Percentiles rank a stretch among this genome's conserved stretches.
These are phyloP conservation scores for Peronospora farinosa DNA, from an alignment of 352 stramenopile species.

Conservation along the genomic window DNA sequence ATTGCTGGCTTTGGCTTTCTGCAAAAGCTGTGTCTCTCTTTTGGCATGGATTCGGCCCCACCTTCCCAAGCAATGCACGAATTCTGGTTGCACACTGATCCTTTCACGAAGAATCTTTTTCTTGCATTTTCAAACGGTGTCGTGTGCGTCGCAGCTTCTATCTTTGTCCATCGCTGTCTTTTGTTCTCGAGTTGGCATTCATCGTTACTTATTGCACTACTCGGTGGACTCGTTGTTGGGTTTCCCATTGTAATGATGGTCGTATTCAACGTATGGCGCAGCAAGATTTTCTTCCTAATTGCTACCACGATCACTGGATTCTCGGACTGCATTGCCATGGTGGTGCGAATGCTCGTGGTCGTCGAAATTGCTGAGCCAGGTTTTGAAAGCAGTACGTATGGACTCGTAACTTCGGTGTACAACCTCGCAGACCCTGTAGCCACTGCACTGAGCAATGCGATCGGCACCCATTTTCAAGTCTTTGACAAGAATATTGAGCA, in stretches of 20 bases:
- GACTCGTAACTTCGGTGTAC: conserved; percentile 66
- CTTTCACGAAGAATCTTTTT: conserved; percentile 55
- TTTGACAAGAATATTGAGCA: conserved; percentile 52
- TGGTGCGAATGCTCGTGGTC: conserved; percentile 70
- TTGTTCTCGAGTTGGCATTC: conserved; percentile 57
- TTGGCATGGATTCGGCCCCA: conserved; percentile 49
- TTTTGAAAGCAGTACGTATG: conserved; percentile 75
- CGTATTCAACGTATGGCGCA: conserved; percentile 54
- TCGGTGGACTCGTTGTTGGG: conserved; percentile 34
- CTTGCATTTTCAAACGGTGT: conserved; percentile 44
- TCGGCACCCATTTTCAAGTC: conserved; percentile 51
- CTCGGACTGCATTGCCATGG: conserved; percentile 60
- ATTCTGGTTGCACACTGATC: conserved; percentile 55
- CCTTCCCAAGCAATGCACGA: conserved; percentile 47
- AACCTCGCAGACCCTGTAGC: conserved; percentile 67
- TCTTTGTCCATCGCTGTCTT: conserved; percentile 48
- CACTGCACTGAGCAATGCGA: conserved; percentile 44
- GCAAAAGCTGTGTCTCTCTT: conserved; percentile 45
- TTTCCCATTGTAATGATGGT: conserved; percentile 39
- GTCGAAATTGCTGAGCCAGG: conserved; percentile 71
- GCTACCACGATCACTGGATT: conserved; percentile 48
- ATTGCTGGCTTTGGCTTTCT: conserved; percentile 65
- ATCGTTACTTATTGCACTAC: conserved; percentile 44
- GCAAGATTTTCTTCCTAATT: conserved; percentile 59
- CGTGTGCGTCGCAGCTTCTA: conserved; percentile 42